These are phyloP conservation scores for Capsella rubella DNA, from an alignment of 441 rosid genomes.

Conservation along the genomic window DNA sequence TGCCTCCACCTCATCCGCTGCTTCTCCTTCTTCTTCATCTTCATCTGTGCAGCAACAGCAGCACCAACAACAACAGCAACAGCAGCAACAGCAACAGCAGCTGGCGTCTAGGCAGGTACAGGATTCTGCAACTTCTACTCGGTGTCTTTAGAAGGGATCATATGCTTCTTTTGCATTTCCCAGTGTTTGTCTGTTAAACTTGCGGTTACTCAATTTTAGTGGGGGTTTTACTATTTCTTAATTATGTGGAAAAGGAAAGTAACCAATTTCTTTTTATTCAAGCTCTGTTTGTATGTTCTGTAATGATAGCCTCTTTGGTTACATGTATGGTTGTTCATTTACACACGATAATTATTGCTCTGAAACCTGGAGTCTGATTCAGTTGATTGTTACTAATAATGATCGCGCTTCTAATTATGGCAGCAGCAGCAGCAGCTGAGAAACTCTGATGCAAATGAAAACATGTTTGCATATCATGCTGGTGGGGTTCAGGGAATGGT, in stretches of 20 bases:
- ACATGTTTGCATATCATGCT: conserved; percentile 81
- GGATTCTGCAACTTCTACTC: conserved; percentile 10
- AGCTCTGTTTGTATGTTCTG: conserved; percentile 17
- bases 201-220: conserved; percentile 15
- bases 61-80: conserved; percentile 62
- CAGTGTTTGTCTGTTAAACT: conserved; percentile 1
- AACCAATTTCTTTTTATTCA: conserved; percentile 3
- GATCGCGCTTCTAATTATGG: conserved; percentile 47
- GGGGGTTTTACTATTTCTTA: not conserved
- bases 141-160: not conserved
- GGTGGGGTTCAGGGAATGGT: conserved; percentile 76
- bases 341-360: conserved; percentile 4
- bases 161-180: not conserved
- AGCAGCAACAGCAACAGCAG: conserved; percentile 59
- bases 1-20: conserved; percentile 85
- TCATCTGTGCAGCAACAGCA: conserved; percentile 86
- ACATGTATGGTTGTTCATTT: not conserved
- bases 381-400: not conserved
- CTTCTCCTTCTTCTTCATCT: conserved; percentile 96
- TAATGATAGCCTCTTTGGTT: conserved; percentile 1
- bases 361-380: not conserved
- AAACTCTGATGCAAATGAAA: conserved; percentile 84
- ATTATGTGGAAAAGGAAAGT: conserved; percentile 30
- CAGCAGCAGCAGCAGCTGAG: conserved; percentile 75
- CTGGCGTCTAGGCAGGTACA: conserved; percentile 79